phyloP scores from a whole-genome alignment of 495 filamentous ascomycete genomes.

The Aspergillus nidulans region DNA sequence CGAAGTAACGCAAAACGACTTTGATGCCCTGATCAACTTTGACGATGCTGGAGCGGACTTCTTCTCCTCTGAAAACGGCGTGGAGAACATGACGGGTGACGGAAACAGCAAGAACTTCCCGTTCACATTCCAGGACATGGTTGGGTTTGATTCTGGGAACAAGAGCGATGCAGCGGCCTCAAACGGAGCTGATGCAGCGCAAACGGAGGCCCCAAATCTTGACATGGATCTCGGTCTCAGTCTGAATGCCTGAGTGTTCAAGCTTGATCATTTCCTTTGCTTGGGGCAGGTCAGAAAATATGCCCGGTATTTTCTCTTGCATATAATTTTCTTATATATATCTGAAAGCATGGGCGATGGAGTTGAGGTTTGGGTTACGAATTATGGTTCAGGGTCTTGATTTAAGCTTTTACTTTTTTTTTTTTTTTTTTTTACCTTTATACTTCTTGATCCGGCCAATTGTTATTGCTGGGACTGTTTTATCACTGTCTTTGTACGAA shows the following conservation, averaged over 20 bases:
- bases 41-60: conserved; percentile 41
- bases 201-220: conserved; percentile 19
- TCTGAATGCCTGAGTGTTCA: conserved; percentile 14
- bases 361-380: conserved; percentile 2
- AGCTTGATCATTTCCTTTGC: conserved; percentile 12
- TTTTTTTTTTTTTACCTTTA: background rate
- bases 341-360: conserved; percentile 6
- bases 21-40: conserved; percentile 47
- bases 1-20: conserved; percentile 48
- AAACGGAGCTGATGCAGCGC: conserved; percentile 9
- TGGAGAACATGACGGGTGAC: conserved; percentile 6
- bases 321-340: background rate
- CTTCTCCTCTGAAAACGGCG: conserved; percentile 29
- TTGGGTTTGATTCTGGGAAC: conserved; percentile 28
- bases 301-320: background rate
- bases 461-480: conserved; percentile 1
- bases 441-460: background rate
- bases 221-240: conserved; percentile 32
- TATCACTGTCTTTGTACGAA: conserved; percentile 6
- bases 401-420: conserved; percentile 2
- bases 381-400: background rate
- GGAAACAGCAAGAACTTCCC: conserved; percentile 15
- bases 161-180: conserved; percentile 22
- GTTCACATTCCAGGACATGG: conserved; percentile 26
- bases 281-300: background rate